phyloP scores from a whole-genome alignment of 441 rosid species.

The Croton laevigatus region DNA sequence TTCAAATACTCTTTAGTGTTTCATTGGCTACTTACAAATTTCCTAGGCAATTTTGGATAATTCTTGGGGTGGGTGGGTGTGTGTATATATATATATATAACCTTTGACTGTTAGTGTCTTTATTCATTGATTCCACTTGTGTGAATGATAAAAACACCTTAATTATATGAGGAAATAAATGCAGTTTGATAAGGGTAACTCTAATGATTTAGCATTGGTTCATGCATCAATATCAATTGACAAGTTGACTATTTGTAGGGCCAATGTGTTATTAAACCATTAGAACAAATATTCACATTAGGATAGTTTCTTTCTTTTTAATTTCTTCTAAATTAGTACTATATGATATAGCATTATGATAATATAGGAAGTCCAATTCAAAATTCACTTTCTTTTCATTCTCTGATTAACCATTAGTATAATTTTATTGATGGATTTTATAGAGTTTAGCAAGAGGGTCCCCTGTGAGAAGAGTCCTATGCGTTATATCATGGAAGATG shows the following conservation, averaged over 20 bases:
- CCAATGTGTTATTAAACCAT: background rate
- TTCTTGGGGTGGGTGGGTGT: no score
- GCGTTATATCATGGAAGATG: background rate
- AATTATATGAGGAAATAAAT: background rate
- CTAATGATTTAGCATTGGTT: background rate
- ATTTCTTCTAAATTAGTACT: background rate
- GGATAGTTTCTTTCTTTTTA: background rate
- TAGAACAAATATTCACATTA: background rate
- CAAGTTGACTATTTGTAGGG: slow-evolving; percentile 1
- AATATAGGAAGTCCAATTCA: background rate
- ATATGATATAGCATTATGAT: background rate
- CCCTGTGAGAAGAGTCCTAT: background rate
- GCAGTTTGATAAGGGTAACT: background rate
- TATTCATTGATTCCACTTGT: background rate
- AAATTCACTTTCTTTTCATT: background rate
- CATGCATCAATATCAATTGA: background rate
- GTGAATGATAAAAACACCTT: background rate
- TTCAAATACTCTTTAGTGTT: no score
- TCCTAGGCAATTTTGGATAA: background rate
- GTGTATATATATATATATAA: background rate
- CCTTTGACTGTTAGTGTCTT: background rate
- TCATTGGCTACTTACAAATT: no score
- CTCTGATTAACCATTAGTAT: background rate
- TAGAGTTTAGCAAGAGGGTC: background rate
- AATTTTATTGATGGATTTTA: background rate